phyloP scores from a whole-genome alignment of 1,139 yeast genomes.

The Diutina mesorugosa region DNA sequence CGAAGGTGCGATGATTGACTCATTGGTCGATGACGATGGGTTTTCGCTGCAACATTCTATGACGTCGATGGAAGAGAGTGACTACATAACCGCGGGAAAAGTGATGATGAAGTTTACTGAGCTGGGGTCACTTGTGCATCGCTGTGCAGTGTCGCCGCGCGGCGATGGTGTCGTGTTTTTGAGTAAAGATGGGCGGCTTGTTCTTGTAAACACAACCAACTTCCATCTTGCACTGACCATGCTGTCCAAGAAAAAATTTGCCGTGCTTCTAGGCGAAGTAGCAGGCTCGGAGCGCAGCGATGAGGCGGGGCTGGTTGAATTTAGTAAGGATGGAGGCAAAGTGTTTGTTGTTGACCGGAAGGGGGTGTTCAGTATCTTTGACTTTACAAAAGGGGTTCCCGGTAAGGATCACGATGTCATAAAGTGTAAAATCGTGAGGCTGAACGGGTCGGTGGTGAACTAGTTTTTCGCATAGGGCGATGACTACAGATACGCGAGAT shows the following conservation, averaged over 20 bases:
- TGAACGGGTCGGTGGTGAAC: slow-evolving; percentile 5
- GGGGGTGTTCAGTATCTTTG: slow-evolving; percentile 67
- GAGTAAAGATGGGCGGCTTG: slow-evolving; percentile 67
- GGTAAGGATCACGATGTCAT: slow-evolving; percentile 65
- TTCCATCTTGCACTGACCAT: slow-evolving; percentile 5
- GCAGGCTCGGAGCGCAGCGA: slow-evolving; percentile 54
- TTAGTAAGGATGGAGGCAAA: slow-evolving; percentile 73
- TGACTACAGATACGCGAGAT: background rate
- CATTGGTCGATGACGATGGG: background rate
- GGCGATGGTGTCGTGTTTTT: slow-evolving; percentile 77
- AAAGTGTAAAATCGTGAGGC: slow-evolving; percentile 46
- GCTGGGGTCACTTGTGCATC: slow-evolving; percentile 70
- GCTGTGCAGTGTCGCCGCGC: slow-evolving; percentile 66
- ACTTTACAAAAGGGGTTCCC: slow-evolving; percentile 79
- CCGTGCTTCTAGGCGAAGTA: slow-evolving; percentile 67
- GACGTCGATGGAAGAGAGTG: background rate
- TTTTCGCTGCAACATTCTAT: background rate
- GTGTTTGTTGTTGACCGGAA: slow-evolving; percentile 68
- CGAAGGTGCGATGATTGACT: slow-evolving; percentile 23
- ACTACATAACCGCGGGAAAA: slow-evolving; percentile 17
- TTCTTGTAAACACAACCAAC: slow-evolving; percentile 54
- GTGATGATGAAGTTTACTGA: slow-evolving; percentile 46
- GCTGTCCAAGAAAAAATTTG: slow-evolving; percentile 26
- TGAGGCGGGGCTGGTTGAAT: slow-evolving; percentile 66
- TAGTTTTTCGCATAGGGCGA: background rate